Base-by-base conservation (phyloP, 2,329 filamentous ascomycete species). In the Fusarium decemcellulare region DNA sequence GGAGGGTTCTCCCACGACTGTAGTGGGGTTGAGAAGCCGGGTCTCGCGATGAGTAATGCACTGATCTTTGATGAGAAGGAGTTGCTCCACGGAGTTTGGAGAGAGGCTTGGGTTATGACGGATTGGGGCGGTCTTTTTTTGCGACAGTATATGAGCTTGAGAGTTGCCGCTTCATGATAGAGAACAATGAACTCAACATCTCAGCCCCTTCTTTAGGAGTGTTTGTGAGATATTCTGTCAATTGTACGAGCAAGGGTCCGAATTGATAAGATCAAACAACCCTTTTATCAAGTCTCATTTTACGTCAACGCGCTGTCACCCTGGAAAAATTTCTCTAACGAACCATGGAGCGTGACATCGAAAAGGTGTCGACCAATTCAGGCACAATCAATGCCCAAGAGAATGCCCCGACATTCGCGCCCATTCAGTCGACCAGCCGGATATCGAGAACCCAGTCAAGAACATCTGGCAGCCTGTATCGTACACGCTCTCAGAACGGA, bases 401-500 rank as follows among this genome's bases (percentile, higher is more conserved):
- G 8, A 56, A 61, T 27, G 14, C 44, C 3, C 29, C 44, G 29
- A 47, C 18, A 1, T 73, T 73, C 40, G 61, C 58, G 4, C 68
- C 66, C 10, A 66, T 73, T 18, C 66, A 62, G 34, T 52, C 58
- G 27, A 52, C 52, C 16, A 15, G 56, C 18, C 59, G 65, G 29
- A 44, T 27, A 18, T 67, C 62, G 2, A 39, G 40, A 15, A 51
- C 65, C 23, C 43, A n/a, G 9, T 63, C 71, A 10, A 55, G 63
- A 16, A 50, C 63, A 32, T 63, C 64, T 8, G 57, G 36, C 5
- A 63, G 42, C 15, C 30, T 76, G 12, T 62, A 39, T 75, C 77
- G 71, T 30, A 74, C 73, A 30, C 76, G 80, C 27, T 85, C 83
- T 15, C 80, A 84, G 46, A 85, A 85, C 63, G 82, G 83, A 29